Conservation (phyloP, 2,329 filamentous ascomycete genomes). For the Hypoxylon sp. region DNA sequence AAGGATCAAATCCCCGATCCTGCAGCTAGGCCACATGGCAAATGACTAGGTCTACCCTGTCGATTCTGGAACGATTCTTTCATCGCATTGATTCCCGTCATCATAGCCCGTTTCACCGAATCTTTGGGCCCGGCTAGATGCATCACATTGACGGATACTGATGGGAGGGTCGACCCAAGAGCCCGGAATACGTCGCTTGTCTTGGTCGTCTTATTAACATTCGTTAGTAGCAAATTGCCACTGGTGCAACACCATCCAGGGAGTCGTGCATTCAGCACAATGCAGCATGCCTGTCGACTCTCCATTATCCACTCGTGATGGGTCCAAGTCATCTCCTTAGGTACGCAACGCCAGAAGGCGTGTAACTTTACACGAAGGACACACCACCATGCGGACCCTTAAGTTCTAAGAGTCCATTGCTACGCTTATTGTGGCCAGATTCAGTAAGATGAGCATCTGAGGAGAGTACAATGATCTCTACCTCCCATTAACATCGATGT, state of each 20-base stretch:
- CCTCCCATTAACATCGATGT: constrained; percentile 12
- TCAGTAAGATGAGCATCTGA: constrained; percentile 13
- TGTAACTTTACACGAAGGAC: constrained; percentile 25
- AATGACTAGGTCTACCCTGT: constrained; percentile 39
- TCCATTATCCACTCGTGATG: constrained; percentile 10
- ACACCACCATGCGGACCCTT: constrained; percentile 10
- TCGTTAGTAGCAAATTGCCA: constrained; percentile 20
- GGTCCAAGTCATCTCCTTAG: constrained; percentile 20
- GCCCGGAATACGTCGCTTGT: constrained; percentile 29
- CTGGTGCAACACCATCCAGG: constrained; percentile 15
- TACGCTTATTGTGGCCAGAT: constrained; percentile 25
- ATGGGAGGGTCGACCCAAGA: constrained; percentile 29
- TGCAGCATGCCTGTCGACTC: constrained; percentile 25
- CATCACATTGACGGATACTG: constrained; percentile 26
- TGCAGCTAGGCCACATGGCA: constrained; percentile 43
- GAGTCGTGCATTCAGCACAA: constrained; percentile 11
- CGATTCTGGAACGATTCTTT: constrained; percentile 38
- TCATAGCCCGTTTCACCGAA: constrained; percentile 39
- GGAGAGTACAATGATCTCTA: constrained; percentile 18
- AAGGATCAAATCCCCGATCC: constrained; percentile 38
- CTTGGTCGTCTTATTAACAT: constrained; percentile 13
- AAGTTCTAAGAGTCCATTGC: constrained; percentile 6
- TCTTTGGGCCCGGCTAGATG: constrained; percentile 39
- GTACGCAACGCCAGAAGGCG: constrained; percentile 14
- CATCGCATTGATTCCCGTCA: constrained; percentile 34